Evolutionary conservation across 176 grass and related monocot species (phyloP).

Genomic region (Ananas comosus): DNA sequence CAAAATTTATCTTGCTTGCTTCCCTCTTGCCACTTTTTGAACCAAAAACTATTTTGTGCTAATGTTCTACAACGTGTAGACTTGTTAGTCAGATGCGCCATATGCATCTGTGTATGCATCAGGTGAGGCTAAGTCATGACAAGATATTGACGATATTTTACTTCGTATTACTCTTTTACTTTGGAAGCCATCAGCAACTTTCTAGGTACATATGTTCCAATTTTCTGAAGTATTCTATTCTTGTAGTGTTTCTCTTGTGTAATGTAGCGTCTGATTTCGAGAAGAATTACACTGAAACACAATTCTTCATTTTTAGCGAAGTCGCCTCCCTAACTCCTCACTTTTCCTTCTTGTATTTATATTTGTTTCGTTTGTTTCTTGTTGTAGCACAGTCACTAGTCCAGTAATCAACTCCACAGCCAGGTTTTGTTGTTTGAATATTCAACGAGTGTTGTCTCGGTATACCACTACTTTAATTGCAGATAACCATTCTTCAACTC

Average conservation of each 20-base stretch:
- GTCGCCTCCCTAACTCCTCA: neutral
- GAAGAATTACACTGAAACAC: neutral
- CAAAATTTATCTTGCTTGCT: neutral
- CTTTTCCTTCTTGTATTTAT: neutral
- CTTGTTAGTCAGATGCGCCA: neutral
- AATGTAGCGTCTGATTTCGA: neutral
- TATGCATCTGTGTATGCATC: neutral
- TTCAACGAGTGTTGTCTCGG: too few relatives aligned
- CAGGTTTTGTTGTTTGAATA: too few relatives aligned
- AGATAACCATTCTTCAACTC: too few relatives aligned
- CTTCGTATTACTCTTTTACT: neutral
- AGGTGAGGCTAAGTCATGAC: neutral
- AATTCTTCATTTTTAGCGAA: neutral
- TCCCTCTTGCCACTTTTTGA: neutral
- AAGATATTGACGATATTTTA: too few relatives aligned
- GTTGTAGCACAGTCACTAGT: too few relatives aligned
- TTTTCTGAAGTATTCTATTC: neutral
- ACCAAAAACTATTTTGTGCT: neutral
- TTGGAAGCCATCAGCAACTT: neutral
- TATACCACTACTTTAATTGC: too few relatives aligned
- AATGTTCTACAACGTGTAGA: neutral
- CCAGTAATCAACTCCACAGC: too few relatives aligned
- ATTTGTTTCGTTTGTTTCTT: too few relatives aligned
- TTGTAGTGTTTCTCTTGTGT: neutral
- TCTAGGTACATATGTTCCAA: neutral